These are phyloP conservation scores for Tetrapisispora arboricola DNA, from an alignment of 805 yeast species.

Conservation along the genomic window DNA sequence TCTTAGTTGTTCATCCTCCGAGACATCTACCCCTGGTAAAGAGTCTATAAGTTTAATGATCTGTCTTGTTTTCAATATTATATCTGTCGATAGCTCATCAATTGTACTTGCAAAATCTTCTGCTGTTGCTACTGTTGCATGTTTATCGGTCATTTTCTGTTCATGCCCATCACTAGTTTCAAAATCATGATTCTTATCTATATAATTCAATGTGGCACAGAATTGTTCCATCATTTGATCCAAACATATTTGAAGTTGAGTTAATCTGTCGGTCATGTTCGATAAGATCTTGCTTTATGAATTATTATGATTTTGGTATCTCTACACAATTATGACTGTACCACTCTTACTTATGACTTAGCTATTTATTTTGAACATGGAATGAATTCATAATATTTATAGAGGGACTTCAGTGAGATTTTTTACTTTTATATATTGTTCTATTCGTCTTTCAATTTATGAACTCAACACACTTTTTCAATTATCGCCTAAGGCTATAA, in stretches of 20 bases:
- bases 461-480: too few species aligned
- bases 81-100: conserved; percentile 73
- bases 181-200: conserved; percentile 65
- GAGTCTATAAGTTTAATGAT: conserved; percentile 77
- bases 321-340: too few species aligned
- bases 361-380: too few species aligned
- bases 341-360: too few species aligned
- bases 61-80: conserved; percentile 78
- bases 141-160: conserved; percentile 51
- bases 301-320: too few species aligned
- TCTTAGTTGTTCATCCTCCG: conserved; percentile 60
- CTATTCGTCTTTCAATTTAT: too few species aligned
- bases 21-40: conserved; percentile 85
- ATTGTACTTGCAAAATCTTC: conserved; percentile 40
- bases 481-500: too few species aligned
- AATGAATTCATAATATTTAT: too few species aligned
- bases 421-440: too few species aligned
- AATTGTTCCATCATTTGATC: conserved; percentile 74
- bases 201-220: conserved; percentile 66
- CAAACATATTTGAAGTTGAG: conserved; percentile 80
- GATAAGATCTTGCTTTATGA: too few species aligned
- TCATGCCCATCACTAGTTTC: conserved; percentile 38
- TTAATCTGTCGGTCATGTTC: conserved; percentile 71
- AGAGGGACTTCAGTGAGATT: too few species aligned
- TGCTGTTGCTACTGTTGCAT: conserved; percentile 43